Evolutionary conservation across 2,329 filamentous ascomycete genomes (phyloP), one percentile per base, ranked within the genome.

Genomic region (Xylariaceae sp.): DNA sequence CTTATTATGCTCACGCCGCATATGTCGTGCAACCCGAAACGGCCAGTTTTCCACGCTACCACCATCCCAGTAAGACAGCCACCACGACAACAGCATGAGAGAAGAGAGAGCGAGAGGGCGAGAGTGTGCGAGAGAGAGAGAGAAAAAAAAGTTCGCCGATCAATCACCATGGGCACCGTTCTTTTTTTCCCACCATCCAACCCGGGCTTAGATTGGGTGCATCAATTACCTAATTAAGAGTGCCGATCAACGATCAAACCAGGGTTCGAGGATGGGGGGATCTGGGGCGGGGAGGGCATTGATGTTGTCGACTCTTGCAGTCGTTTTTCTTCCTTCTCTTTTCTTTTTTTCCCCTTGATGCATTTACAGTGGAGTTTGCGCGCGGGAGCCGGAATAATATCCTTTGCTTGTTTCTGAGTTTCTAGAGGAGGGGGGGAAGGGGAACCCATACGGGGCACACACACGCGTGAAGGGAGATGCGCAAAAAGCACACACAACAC

Each of bases 1-100:
- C 17, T n/a, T n/a, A 47, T n/a, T 47, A 17, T 47, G 15, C 18
- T 13, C 18, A 35, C 49, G 23, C 49, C 23, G 59, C 57, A 63
- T 69, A 61, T 58, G 61, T 56, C 53, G 62, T 66, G 63, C 53
- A 51, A 63, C 64, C 62, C 61, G 44, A 60, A 37, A 13, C 48
- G 55, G 62, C 44, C 56, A 34, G 51, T 3, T 51, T 3, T 51
- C 50, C 51, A 42, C 34, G 54, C 35, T 45, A 23, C 53, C 2
- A 42, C 11, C 11, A 30, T 30, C 23, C 23, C 23, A 30, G 23
- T 30, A 30, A 30, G 23, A 30, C 23, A 30, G 5, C 23, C 23
- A 30, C 23, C 23, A 30, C 23, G 23, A 30, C 23, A 30, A 30
- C 23, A 30, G 23, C 23, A 30, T 30, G 23, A 30, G 23, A 30